Conservation (phyloP, 495 filamentous ascomycete genomes). For the Elaphomyces granulatus region DNA sequence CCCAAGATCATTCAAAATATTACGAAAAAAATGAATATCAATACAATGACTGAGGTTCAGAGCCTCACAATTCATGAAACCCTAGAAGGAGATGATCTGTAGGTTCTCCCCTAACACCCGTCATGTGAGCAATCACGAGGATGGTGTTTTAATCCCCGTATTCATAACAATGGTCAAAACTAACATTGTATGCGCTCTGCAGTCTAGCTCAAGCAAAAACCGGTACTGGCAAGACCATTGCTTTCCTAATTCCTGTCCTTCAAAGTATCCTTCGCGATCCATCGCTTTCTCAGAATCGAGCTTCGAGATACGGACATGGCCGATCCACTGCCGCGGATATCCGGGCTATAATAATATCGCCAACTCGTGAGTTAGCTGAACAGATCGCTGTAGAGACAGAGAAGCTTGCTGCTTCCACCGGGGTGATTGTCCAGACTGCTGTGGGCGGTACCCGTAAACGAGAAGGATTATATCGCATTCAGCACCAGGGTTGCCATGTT, state of each 20-base stretch:
- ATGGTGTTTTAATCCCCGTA: neutral
- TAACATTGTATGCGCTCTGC: conserved; percentile 15
- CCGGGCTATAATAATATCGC: conserved; percentile 80
- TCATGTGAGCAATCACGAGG: neutral
- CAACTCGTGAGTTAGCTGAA: conserved; percentile 87
- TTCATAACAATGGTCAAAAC: neutral
- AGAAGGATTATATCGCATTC: conserved; percentile 44
- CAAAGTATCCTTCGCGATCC: conserved; percentile 57
- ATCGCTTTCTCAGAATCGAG: conserved; percentile 12
- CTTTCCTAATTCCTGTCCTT: conserved; percentile 63
- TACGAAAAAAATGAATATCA: conserved; percentile 56
- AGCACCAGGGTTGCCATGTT: conserved; percentile 67
- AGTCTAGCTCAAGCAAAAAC: conserved; percentile 84
- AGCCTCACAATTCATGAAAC: conserved; percentile 62
- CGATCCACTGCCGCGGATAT: conserved; percentile 48
- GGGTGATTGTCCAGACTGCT: conserved; percentile 65
- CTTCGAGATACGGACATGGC: neutral
- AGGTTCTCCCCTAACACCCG: conserved; percentile 21
- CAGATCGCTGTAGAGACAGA: conserved; percentile 78
- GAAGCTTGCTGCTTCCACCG: conserved; percentile 51
- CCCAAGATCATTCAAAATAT: conserved; percentile 50
- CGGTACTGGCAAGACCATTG: conserved; percentile 78
- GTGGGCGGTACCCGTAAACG: conserved; percentile 78
- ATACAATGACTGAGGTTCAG: conserved; percentile 91
- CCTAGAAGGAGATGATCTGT: conserved; percentile 72